Base-by-base conservation (phyloP, 108 stramenopile genomes). In the Nitzschia putrida region DNA sequence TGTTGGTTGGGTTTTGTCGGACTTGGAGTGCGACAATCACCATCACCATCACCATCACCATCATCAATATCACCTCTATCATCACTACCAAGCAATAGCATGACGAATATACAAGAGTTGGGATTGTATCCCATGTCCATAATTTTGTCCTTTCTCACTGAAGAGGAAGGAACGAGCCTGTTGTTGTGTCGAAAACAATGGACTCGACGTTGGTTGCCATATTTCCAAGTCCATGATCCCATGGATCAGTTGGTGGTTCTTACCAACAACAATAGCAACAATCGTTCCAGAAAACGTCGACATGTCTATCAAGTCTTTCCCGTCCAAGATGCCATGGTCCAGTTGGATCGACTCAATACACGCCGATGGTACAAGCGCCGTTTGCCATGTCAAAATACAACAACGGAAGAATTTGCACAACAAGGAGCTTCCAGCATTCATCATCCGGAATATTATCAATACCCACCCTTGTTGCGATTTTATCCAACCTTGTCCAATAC, bases 311-410 rank as follows among this genome's bases (percentile, higher is more conserved):
- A 80, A 8, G 80, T 73, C 12, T 64, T 74, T 44, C 90, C 90
- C 6, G 83, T 86, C 14, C 88, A 90, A 66, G 88, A 90, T 80
- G 82, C 92, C 10, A 37, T 54, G 8, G 74, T 77, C 3, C 65
- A 88, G 38, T 72, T 93, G 53, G 86, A 84, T 70, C 78, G 88
- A 65, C 73, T 89, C 42, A 93, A 93, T 57, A 90, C 88, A 8
- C 64, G 86, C 18, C 69, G 87, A 60, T 79, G 86, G 67, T 67
- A 72, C 57, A n/a, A 57, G 60, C 66, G 69, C 50, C 21, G 22
- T 47, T 69, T 43, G 42, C 43, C 40, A 24, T 69, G 24, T 21
- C 52, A 43, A 13, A 45, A 2, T 57, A 10, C 51, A 11, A 38
- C 71, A 0, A 53, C 50, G 8, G 21, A 43, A 57, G 5, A 13